phyloP scores from a whole-genome alignment of 2,329 filamentous ascomycete species.

The Uncinocarpus reesii region DNA sequence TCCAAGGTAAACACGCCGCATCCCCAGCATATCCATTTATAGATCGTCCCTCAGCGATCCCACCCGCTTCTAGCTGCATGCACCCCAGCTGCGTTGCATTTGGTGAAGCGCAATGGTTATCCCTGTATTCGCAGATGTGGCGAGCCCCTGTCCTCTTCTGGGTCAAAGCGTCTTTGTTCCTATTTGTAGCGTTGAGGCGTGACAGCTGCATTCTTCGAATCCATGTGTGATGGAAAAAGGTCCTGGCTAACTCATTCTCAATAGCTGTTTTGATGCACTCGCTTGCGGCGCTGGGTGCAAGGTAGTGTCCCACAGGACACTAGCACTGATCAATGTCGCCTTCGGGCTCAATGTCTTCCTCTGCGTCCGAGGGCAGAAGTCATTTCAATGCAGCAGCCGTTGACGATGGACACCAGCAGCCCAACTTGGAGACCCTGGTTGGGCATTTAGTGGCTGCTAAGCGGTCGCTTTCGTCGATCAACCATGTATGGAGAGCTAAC shows the following conservation, averaged over 20 bases:
- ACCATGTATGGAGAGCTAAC: constrained; percentile 72
- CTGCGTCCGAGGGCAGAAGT: background rate
- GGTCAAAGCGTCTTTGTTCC: background rate
- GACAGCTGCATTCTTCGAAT: background rate
- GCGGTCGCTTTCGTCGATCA: constrained; percentile 73
- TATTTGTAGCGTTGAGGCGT: background rate
- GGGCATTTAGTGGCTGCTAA: constrained; percentile 78
- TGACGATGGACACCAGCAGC: constrained; percentile 9
- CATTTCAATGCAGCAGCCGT: background rate
- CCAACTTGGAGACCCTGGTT: constrained; percentile 62
- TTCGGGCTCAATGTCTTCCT: constrained; percentile 8
- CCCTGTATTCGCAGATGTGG: too few relatives aligned
- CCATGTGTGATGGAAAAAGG: background rate
- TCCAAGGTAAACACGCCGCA: too few relatives aligned
- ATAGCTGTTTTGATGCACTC: background rate
- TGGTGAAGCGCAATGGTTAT: too few relatives aligned
- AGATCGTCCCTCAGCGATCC: too few relatives aligned
- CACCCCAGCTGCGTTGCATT: too few relatives aligned
- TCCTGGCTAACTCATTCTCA: background rate
- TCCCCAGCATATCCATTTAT: too few relatives aligned
- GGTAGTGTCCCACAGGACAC: background rate
- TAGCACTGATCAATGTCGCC: constrained; percentile 1
- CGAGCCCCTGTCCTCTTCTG: constrained; percentile 2
- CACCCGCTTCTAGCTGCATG: too few relatives aligned
- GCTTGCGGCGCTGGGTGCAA: background rate